Base-by-base conservation (phyloP, 441 rosid genomes). In the Adansonia rubrostipa region DNA sequence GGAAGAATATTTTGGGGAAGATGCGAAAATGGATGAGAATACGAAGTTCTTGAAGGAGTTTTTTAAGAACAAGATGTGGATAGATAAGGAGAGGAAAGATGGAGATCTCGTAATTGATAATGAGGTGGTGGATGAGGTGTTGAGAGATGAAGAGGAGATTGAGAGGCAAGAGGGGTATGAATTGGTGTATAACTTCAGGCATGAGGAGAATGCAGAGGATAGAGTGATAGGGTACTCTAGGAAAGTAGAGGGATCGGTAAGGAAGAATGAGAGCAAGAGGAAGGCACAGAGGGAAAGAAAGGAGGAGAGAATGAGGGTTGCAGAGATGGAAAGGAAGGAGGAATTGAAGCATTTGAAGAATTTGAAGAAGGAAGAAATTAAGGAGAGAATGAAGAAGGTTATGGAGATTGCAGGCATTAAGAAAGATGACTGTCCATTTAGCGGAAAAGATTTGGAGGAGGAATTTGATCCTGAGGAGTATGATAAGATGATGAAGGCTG, bases 321-420 rank as follows among this genome's bases (percentile, higher is more conserved):
- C 86, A 3, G 97, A 89, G 82, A 75, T 85, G 79, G 95, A 91
- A 88, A 88, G 93, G 84, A 78, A 87, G 80, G 99, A 91, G 79
- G 97, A 95, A 82, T 48, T 93, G 80, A 95, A 92, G 87, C 92
- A 84, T 80, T 79, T 96, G 84, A 96, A 96, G 92, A 96, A 95
- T 84, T 79, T 95, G 82, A 95, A 90, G 89, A 93, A 89, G 90
- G 86, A 87, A 79, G 99, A 95, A 82, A 93, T 95, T 65, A 82
- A 88, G 67, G 96, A 92, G 84, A 93, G 79, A 81, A 86, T 96
- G 84, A 83, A 81, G 82, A 96, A 87, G 77, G 88, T 96, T 4
- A 84, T 89, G 88, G 83, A 86, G 77, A 87, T 87, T 81, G 93
- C 99, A 1, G 97, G 95, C 67, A 78, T 79, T 65, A 87, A 81